Conservation (phyloP, 2,329 filamentous ascomycete genomes). For the Aspergillus intermedius region DNA sequence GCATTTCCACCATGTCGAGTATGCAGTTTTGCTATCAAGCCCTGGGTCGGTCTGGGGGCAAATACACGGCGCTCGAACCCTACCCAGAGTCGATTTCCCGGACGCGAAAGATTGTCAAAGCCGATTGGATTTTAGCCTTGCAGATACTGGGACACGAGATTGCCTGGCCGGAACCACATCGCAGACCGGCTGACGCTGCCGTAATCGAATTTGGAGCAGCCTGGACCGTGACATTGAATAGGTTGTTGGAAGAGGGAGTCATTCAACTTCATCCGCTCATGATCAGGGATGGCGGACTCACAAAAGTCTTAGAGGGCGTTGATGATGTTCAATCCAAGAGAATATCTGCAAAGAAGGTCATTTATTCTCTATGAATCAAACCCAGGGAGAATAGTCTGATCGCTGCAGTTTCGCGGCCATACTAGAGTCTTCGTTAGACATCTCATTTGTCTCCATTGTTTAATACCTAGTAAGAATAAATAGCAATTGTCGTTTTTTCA, state of each 20-base stretch:
- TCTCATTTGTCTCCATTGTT: too few relatives aligned
- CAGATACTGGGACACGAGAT: conserved; percentile 10
- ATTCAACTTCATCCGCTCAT: neutral
- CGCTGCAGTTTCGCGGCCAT: too few relatives aligned
- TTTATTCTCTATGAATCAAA: conserved; percentile 1
- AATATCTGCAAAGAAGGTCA: neutral
- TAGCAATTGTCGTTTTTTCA: too few relatives aligned
- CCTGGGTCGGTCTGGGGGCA: conserved; percentile 15
- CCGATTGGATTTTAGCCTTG: conserved; percentile 12
- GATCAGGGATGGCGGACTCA: neutral
- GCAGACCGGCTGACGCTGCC: neutral
- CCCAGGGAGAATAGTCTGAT: too few relatives aligned
- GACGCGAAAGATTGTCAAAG: conserved; percentile 4
- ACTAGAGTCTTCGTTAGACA: too few relatives aligned
- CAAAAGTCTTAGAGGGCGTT: neutral
- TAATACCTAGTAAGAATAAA: too few relatives aligned
- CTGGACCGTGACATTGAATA: neutral
- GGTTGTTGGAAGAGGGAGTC: neutral
- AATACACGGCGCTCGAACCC: conserved; percentile 15
- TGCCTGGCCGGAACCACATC: conserved; percentile 4
- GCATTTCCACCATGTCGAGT: conserved; percentile 6
- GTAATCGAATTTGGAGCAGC: neutral
- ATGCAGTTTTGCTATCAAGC: conserved; percentile 15
- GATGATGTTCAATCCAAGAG: neutral
- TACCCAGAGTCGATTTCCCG: neutral